A percentile compares a stretch with the other conserved stretches of the same genome.
These are phyloP conservation scores for Thielaviopsis musarum DNA, from an alignment of 2,329 filamentous ascomycete species.

Conservation along the genomic window DNA sequence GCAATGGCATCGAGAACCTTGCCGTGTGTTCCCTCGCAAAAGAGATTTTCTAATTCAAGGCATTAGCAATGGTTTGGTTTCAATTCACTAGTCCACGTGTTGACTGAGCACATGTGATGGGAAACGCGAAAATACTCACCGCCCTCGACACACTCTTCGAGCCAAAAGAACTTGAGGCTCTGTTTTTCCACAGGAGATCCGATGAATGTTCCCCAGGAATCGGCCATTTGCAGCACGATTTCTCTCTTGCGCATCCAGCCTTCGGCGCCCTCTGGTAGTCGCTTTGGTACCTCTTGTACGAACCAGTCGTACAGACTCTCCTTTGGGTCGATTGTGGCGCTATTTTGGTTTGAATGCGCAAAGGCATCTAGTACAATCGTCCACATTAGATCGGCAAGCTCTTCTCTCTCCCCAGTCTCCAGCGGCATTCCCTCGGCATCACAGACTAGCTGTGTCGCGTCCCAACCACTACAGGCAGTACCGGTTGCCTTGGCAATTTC, in stretches of 20 bases:
- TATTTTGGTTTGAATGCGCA: conserved; percentile 42
- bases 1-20: conserved; percentile 42
- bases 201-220: conserved; percentile 56
- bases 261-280: conserved; percentile 29
- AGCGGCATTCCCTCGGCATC: conserved; percentile 39
- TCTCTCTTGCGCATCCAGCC: conserved; percentile 25
- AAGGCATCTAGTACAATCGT: conserved; percentile 51
- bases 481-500: conserved; percentile 46
- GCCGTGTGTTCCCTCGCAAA: conserved; percentile 41
- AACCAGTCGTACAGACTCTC: conserved; percentile 41
- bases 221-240: conserved; percentile 34
- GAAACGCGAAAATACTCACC: conserved; percentile 23
- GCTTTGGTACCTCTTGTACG: conserved; percentile 24
- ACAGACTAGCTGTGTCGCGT: conserved; percentile 37
- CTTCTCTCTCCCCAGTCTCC: conserved; percentile 26
- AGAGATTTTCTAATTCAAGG: conserved; percentile 33
- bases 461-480: conserved; percentile 31
- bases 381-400: conserved; percentile 43
- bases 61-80: background rate
- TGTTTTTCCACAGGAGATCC: conserved; percentile 47
- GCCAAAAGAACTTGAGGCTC: conserved; percentile 60
- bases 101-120: background rate
- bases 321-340: conserved; percentile 27
- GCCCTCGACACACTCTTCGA: conserved; percentile 63
- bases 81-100: background rate